Percentiles rank a stretch among this genome's conserved stretches.
These are phyloP conservation scores for Macrotyloma uniflorum DNA, from an alignment of 306 rosid genomes.

Conservation along the genomic window DNA sequence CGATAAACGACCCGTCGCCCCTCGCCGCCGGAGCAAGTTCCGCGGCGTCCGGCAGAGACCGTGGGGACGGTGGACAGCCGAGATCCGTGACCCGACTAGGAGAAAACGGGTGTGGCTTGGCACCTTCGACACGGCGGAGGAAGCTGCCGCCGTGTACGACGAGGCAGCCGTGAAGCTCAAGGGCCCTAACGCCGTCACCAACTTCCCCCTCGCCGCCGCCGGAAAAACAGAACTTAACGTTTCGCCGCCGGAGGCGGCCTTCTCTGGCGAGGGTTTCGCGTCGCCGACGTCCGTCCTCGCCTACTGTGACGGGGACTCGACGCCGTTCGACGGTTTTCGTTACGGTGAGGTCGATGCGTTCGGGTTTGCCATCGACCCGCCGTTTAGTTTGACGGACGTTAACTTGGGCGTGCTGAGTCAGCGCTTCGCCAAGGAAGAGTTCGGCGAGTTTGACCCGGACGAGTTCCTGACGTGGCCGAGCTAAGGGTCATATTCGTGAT, in stretches of 20 bases:
- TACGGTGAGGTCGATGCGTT: conserved; percentile 50
- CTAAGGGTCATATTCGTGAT: conserved; percentile 22
- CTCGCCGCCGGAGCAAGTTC: conserved; percentile 49
- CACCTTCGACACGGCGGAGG: conserved; percentile 87
- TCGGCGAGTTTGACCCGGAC: conserved; percentile 72
- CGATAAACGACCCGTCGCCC: background rate
- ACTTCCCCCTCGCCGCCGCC: conserved; percentile 46
- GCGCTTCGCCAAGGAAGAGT: conserved; percentile 55
- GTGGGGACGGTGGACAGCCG: conserved; percentile 96
- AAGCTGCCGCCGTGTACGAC: conserved; percentile 84
- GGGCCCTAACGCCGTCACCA: conserved; percentile 75
- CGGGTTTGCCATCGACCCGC: conserved; percentile 52
- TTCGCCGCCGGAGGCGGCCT: background rate
- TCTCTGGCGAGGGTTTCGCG: conserved; percentile 33
- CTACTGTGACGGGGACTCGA: conserved; percentile 30
- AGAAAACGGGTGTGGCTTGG: conserved; percentile 88
- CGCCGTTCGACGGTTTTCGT: conserved; percentile 38
- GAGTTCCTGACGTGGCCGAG: conserved; percentile 57
- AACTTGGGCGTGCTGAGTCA: conserved; percentile 38
- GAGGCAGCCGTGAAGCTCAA: conserved; percentile 67
- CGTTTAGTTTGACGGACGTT: conserved; percentile 55
- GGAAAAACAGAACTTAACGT: background rate
- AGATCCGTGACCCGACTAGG: conserved; percentile 79
- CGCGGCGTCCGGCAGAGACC: conserved; percentile 87
- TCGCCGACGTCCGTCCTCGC: conserved; percentile 72